Percentiles rank a stretch among this genome's conserved stretches.
phyloP scores from a whole-genome alignment of 148 eudicot genomes.

The Diospyros lotus region DNA sequence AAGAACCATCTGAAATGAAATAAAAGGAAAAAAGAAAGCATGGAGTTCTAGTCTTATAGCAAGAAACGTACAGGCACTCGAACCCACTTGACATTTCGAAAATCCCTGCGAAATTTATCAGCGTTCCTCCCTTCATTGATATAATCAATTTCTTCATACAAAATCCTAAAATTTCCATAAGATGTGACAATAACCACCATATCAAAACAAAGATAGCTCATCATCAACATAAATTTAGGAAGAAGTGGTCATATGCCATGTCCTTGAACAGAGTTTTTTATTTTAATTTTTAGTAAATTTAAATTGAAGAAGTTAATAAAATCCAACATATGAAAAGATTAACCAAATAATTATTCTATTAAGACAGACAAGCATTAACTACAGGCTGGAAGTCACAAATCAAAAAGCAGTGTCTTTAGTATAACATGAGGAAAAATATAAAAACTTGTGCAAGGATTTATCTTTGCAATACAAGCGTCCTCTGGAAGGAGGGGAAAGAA shows the following conservation, averaged over 20 bases:
- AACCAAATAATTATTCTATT: background rate
- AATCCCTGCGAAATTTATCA: conserved; percentile 92
- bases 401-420: background rate
- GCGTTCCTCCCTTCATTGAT: conserved; percentile 98
- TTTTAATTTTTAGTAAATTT: background rate
- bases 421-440: background rate
- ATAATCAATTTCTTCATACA: conserved; percentile 96
- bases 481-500: background rate
- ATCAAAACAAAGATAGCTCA: background rate
- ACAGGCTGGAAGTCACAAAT: background rate
- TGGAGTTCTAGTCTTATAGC: conserved; percentile 5
- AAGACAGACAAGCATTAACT: background rate
- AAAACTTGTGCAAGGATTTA: background rate
- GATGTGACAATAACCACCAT: conserved; percentile 8
- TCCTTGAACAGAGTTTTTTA: too few species aligned
- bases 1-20: background rate
- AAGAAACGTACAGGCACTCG: conserved; percentile 94
- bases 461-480: too few species aligned
- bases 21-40: conserved; percentile 8
- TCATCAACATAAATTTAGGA: background rate
- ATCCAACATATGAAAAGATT: background rate
- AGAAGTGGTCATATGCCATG: background rate
- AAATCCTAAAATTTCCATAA: conserved; percentile 53
- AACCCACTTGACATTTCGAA: conserved; percentile 96
- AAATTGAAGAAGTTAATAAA: background rate